Conservation (phyloP, 352 stramenopile species). For the Elongisporangium prolatum region DNA sequence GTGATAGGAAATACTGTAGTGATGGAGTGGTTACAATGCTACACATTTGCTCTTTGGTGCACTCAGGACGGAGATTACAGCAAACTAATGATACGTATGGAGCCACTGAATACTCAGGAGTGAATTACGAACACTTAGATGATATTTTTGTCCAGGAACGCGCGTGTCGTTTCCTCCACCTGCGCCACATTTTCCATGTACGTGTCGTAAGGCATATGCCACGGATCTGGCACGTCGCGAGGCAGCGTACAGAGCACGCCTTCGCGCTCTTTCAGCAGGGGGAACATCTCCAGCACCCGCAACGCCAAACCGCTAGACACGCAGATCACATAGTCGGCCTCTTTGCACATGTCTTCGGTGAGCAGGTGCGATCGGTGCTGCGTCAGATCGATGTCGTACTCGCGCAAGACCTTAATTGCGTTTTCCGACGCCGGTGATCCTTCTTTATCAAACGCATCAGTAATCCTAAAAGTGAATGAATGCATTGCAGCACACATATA, state of each 20-base stretch:
- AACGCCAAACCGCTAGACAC: constrained; percentile 56
- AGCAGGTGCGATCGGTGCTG: constrained; percentile 60
- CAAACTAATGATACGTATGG: neutral
- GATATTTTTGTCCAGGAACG: constrained; percentile 67
- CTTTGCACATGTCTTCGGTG: constrained; percentile 54
- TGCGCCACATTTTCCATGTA: constrained; percentile 80
- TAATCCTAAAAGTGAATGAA: no score
- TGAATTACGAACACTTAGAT: constrained; percentile 18
- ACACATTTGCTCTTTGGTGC: neutral
- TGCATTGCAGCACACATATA: neutral
- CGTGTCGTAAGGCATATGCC: constrained; percentile 80
- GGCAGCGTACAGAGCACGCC: constrained; percentile 53
- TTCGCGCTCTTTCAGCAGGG: constrained; percentile 46
- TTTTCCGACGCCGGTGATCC: constrained; percentile 62
- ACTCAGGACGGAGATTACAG: neutral
- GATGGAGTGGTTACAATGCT: neutral
- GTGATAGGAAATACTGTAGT: neutral
- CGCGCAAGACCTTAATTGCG: constrained; percentile 58
- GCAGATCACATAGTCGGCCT: constrained; percentile 71
- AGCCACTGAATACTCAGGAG: neutral
- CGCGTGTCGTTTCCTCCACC: constrained; percentile 67
- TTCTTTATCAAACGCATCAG: constrained; percentile 62
- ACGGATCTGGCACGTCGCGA: constrained; percentile 68
- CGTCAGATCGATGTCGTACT: constrained; percentile 74
- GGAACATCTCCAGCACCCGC: constrained; percentile 66